These are phyloP conservation scores for Paramyrothecium roridum DNA, from an alignment of 2,329 filamentous ascomycete genomes.

Conservation along the genomic window DNA sequence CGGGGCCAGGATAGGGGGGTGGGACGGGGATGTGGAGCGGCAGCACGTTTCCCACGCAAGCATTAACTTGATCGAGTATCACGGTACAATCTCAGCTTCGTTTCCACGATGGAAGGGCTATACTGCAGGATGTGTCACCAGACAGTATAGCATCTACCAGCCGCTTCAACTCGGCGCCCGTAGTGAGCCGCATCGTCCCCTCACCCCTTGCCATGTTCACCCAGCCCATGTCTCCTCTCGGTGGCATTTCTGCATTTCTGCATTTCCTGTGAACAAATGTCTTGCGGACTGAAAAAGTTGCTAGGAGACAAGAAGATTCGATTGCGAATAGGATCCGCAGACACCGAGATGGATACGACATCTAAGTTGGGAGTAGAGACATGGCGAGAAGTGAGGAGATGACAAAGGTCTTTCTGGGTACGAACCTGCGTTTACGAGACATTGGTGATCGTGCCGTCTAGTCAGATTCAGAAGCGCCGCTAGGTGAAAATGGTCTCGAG, in stretches of 20 bases:
- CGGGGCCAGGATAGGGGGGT: slow-evolving; percentile 17
- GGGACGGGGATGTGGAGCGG: slow-evolving; percentile 58
- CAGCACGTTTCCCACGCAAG: slow-evolving; percentile 98
- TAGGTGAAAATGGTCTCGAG: neutral
- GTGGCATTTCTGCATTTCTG: slow-evolving; percentile 4
- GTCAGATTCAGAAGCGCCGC: neutral
- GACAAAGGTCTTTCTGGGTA: slow-evolving; percentile 37
- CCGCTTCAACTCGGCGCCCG: slow-evolving; percentile 69
- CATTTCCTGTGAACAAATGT: no score
- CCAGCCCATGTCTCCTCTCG: slow-evolving; percentile 11
- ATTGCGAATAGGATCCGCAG: slow-evolving; percentile 13
- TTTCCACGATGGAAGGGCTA: slow-evolving; percentile 42
- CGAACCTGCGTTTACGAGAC: slow-evolving; percentile 35
- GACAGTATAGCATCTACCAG: slow-evolving; percentile 48
- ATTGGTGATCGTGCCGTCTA: neutral
- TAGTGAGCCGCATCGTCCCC: slow-evolving; percentile 68
- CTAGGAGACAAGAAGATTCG: slow-evolving; percentile 4
- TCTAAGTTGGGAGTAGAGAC: slow-evolving; percentile 1
- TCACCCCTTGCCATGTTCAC: slow-evolving; percentile 21
- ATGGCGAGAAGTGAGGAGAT: slow-evolving; percentile 22
- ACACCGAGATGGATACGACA: slow-evolving; percentile 14
- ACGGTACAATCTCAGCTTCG: slow-evolving; percentile 95
- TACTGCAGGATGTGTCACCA: slow-evolving; percentile 16
- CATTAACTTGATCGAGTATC: slow-evolving; percentile 98
- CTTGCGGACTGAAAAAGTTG: no score